These are phyloP conservation scores for Rhododendron williamsianum DNA, from an alignment of 148 eudicot genomes.

Conservation along the genomic window DNA sequence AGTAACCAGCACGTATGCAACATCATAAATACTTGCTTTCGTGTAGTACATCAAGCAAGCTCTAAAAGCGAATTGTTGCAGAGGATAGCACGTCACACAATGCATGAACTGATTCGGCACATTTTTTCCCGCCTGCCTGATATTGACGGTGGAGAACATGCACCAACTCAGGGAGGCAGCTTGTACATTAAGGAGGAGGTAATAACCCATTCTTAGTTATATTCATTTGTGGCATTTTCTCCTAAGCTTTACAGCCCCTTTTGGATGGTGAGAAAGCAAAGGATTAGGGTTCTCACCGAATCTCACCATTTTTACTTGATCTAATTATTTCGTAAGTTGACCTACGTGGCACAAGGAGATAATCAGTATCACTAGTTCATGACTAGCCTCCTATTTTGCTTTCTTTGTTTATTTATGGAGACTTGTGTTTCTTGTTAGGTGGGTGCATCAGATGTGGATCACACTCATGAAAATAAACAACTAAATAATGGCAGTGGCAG, in stretches of 20 bases:
- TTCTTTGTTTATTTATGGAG: background rate
- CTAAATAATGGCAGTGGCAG: conserved; percentile 45
- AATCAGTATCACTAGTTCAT: background rate
- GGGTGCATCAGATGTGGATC: background rate
- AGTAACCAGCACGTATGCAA: conserved; percentile 93
- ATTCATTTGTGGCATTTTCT: background rate
- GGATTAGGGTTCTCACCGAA: background rate
- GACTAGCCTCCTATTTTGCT: background rate
- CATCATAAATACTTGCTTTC: conserved; percentile 82
- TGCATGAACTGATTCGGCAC: conserved; percentile 85
- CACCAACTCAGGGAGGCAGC: conserved; percentile 26
- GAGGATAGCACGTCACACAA: conserved; percentile 80
- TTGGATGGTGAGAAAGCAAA: background rate
- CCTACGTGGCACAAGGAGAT: background rate
- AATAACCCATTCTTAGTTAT: background rate
- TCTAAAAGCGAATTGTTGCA: conserved; percentile 87
- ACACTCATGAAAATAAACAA: conserved; percentile 22
- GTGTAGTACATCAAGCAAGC: conserved; percentile 88
- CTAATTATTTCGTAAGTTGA: background rate
- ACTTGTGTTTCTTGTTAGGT: conserved; percentile 1
- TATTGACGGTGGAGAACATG: conserved; percentile 34
- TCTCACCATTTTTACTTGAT: background rate
- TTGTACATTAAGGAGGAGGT: conserved; percentile 44
- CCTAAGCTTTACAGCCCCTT: background rate
- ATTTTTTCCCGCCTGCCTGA: conserved; percentile 63